Conservation (phyloP, 805 yeast species). For the Dipodascus albidus region DNA sequence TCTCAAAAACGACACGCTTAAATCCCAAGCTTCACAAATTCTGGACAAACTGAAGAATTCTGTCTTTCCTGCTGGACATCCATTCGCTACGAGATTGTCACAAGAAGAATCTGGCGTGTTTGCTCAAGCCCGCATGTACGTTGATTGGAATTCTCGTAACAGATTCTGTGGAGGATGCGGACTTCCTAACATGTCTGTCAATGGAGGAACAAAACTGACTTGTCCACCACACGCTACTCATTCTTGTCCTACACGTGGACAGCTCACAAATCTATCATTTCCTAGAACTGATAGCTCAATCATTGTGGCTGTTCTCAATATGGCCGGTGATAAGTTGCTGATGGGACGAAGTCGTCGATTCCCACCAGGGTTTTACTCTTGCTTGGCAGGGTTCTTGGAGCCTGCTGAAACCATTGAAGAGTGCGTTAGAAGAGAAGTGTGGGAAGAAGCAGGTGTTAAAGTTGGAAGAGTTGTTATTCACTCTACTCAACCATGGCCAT, state of each 20-base stretch:
- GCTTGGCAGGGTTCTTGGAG: slow-evolving; percentile 94
- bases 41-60: slow-evolving; percentile 9
- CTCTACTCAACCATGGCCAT: slow-evolving; percentile 95
- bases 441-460: slow-evolving; percentile 90
- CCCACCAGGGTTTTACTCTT: slow-evolving; percentile 55
- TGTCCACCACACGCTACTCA: slow-evolving; percentile 27
- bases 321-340: slow-evolving; percentile 47
- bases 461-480: slow-evolving; percentile 47
- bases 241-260: slow-evolving; percentile 29
- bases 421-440: slow-evolving; percentile 78
- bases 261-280: slow-evolving; percentile 68
- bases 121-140: slow-evolving; percentile 72
- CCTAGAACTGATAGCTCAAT: slow-evolving; percentile 90
- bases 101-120: slow-evolving; percentile 49
- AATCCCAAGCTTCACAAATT: slow-evolving; percentile 13
- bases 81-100: slow-evolving; percentile 19
- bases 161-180: slow-evolving; percentile 87
- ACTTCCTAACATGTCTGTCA: slow-evolving; percentile 25
- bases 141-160: slow-evolving; percentile 75
- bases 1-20: slow-evolving; percentile 11
- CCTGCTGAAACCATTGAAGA: slow-evolving; percentile 88
- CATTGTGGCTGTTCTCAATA: slow-evolving; percentile 65
- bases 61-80: slow-evolving; percentile 24
- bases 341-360: slow-evolving; percentile 61
- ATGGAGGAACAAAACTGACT: slow-evolving; percentile 30